Evolutionary conservation across 2,329 filamentous ascomycete genomes (phyloP), one percentile per base, ranked within the genome.

Genomic region (Akanthomyces uredinophilus): DNA sequence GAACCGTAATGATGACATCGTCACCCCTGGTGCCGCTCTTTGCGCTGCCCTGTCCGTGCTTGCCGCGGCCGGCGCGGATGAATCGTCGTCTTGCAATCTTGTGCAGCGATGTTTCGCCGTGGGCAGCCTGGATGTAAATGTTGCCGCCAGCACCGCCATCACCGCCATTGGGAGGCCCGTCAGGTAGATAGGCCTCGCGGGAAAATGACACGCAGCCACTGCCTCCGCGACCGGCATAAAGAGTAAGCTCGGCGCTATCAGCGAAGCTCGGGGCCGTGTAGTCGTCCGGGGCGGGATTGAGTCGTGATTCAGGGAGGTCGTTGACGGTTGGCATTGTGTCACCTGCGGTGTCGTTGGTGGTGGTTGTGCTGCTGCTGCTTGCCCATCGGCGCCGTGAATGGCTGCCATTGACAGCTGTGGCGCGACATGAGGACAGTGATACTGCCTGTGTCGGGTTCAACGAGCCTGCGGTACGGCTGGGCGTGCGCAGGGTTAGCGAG

Each of bases 161-260:
- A 64, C 95, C 95, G 54, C 95, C 95, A 74, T 99, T 98, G 11
- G 95, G 86, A 13, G 95, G 95, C 0, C 95, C 95, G 66, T 96
- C 88, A 50, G 88, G 85, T 35, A 97, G 82, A 74, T 90, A 98
- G 65, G 94, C 94, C 70, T 99, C 95, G 22, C 94, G 88, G 49
- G 96, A 78, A 72, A 98, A 99, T 0, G 95, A 95, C 56, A 98
- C 91, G 71, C 95, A 99, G 65, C 95, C 95, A 71, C 95, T 88
- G 10, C 95, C 95, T 29, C 95, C 95, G 2, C 81, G 77, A 10
- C 95, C 95, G 20, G 93, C 90, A 68, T 89, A 83, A 3, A 98
- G 75, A 0, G 85, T 90, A 32, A 98, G 76, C 8, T 85, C 85
- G 61, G 93, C 93, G 72, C 91, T 89, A 76, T 99, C 95, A 61